These are phyloP conservation scores for Aspergillus sp. DNA, from an alignment of 2,329 filamentous ascomycete species.

Conservation along the genomic window DNA sequence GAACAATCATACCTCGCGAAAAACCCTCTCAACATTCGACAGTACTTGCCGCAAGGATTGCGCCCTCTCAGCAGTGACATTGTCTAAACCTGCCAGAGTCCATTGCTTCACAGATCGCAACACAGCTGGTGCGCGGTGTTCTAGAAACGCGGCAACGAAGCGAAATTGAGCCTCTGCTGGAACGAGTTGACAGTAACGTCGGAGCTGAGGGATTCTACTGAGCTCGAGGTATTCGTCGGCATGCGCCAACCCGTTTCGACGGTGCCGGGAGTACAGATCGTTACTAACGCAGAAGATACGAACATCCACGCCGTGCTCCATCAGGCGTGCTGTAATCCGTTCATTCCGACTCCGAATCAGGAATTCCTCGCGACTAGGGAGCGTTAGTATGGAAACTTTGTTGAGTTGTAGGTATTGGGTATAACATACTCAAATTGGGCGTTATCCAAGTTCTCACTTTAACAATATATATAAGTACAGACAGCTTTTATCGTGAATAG, in stretches of 20 bases:
- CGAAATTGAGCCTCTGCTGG: conserved; percentile 13
- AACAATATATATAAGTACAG: neutral
- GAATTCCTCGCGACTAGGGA: neutral
- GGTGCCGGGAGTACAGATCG: conserved; percentile 8
- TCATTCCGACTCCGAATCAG: conserved; percentile 1
- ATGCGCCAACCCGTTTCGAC: neutral
- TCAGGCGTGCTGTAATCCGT: neutral
- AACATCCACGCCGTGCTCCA: neutral
- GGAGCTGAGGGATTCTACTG: conserved; percentile 15
- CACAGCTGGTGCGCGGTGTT: conserved; percentile 8
- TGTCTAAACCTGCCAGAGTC: conserved; percentile 7
- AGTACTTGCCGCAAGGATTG: conserved; percentile 6
- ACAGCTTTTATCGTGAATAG: neutral
- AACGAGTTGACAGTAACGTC: conserved; percentile 13
- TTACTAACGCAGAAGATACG: conserved; percentile 17
- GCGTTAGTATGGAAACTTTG: neutral
- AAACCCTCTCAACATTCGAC: conserved; percentile 2
- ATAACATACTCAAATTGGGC: neutral
- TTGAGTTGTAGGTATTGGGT: neutral
- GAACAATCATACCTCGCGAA: conserved; percentile 5
- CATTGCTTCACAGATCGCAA: conserved; percentile 13
- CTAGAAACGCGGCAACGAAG: conserved; percentile 5
- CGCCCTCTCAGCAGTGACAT: conserved; percentile 8
- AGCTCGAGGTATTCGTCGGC: conserved; percentile 9
- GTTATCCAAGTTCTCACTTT: neutral